Base-by-base conservation (phyloP, 2,329 filamentous ascomycete genomes). In the Fusarium duplospermum region DNA sequence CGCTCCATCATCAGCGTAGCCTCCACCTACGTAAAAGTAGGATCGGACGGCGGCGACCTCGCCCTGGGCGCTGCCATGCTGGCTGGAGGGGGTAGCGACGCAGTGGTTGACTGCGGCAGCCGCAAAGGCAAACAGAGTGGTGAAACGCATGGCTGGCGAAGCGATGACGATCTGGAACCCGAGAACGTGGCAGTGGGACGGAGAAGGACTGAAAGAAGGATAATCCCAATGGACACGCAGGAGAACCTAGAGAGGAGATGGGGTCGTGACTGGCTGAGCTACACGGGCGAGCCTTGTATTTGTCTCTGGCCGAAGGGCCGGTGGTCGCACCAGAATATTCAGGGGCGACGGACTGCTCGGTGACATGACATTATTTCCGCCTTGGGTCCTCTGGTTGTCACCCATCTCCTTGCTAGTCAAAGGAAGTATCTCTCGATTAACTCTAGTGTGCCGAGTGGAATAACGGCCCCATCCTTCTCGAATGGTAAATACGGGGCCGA, bases 11-110 rank as follows among this genome's bases (percentile, higher is more conserved):
- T 75, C 59, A 6, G 69, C 74, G 33, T 77, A 77, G 6, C 33
- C 56, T 1, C 76, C 76, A 1, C 76, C 74, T 2, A 64, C 57
- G 35, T 76, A 76, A 31, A 77, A 77, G 31, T 62, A 77, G 3
- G 74, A 70, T 4, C 76, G 72, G 20, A 71, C 35, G 59, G 75
- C 59, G 6, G 76, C 61, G 16, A 67, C 24, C 50, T 77, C 76
- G 14, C 50, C 16, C 10, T 42, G 8, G 16, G 47, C 57, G 56
- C 47, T 2, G 33, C 56, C 58, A 18, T 29, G 5, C 14, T 40
- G 36, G 27, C 27, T 7, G 27, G 47, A 20, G 13, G 47, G 47
- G n/a, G 47, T 54, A 54, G 47, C 47, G 18, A 20, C 11, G 14
- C 47, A 54, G 47, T 54, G 47, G 47, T 54, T 54, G 47, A 31